Conservation (phyloP, 768 basidiomycete genomes). For the Nevesoporus exiguus region DNA sequence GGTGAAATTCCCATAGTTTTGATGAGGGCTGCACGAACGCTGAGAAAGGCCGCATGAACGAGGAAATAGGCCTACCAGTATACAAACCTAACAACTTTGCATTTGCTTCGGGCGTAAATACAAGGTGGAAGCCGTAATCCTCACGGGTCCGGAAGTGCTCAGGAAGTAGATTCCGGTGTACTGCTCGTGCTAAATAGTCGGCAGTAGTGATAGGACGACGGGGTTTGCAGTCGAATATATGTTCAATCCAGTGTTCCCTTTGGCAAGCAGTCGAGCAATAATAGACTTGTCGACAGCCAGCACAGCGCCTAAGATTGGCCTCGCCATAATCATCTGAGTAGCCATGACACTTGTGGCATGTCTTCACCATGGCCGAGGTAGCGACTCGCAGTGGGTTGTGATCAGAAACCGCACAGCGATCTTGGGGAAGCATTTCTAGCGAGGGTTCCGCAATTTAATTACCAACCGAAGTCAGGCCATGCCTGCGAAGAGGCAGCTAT, state of each 20-base stretch:
- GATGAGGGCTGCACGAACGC: not conserved
- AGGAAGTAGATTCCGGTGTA: not conserved
- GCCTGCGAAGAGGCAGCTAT: too few relatives aligned
- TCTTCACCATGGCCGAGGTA: not conserved
- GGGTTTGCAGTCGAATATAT: slow-evolving; percentile 7
- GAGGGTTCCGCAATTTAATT: too few relatives aligned
- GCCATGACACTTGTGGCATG: not conserved
- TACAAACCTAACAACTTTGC: not conserved
- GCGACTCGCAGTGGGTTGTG: too few relatives aligned
- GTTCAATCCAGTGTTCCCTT: not conserved
- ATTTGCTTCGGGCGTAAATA: not conserved
- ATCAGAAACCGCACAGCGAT: too few relatives aligned
- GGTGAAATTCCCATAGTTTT: not conserved
- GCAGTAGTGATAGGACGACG: slow-evolving; percentile 2
- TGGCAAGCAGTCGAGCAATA: slow-evolving; percentile 2
- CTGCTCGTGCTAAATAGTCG: not conserved
- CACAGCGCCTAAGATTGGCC: not conserved
- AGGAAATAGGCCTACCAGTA: not conserved
- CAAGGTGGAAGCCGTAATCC: slow-evolving; percentile 1
- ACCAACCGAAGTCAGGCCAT: too few relatives aligned
- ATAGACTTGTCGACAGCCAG: slow-evolving; percentile 2
- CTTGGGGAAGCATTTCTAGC: too few relatives aligned
- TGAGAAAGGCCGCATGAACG: not conserved
- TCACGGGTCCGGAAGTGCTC: not conserved
- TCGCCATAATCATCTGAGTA: not conserved